A percentile compares a stretch with the other conserved stretches of the same genome.
Conservation (phyloP, 805 yeast species). For the Nakazawaea laoshanensis region DNA sequence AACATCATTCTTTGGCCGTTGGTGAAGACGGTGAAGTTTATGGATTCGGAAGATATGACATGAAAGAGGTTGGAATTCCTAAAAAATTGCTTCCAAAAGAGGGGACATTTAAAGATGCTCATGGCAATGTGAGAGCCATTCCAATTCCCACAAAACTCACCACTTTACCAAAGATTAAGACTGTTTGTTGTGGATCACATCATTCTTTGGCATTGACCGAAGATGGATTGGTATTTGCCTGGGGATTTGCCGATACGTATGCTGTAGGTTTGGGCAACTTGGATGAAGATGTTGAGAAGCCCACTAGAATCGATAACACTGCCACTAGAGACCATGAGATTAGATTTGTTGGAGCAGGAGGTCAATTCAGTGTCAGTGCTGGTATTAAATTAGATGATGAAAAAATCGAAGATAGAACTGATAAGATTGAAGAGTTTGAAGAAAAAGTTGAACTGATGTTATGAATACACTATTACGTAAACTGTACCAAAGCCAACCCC, state of each 20-base stretch:
- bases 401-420: constrained; percentile 41
- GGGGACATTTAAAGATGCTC: constrained; percentile 63
- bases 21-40: constrained; percentile 65
- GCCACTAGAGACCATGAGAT: constrained; percentile 82
- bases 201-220: constrained; percentile 81
- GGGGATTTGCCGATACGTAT: constrained; percentile 98
- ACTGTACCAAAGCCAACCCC: too few species aligned
- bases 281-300: constrained; percentile 79
- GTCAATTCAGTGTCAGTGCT: constrained; percentile 88
- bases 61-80: constrained; percentile 85
- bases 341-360: constrained; percentile 80
- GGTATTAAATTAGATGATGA: constrained; percentile 58
- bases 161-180: constrained; percentile 46
- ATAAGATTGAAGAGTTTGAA: constrained; percentile 44
- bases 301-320: constrained; percentile 87
- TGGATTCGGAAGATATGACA: constrained; percentile 87
- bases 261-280: constrained; percentile 88
- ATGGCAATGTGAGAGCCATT: constrained; percentile 74
- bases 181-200: constrained; percentile 80
- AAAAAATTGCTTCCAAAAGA: constrained; percentile 57
- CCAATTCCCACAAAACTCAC: constrained; percentile 73
- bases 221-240: constrained; percentile 81
- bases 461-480: neutral
- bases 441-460: constrained; percentile 15
- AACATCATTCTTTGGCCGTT: constrained; percentile 84